phyloP scores from a whole-genome alignment of 2,329 filamentous ascomycete genomes.

The Sphaerostilbella broomeana region DNA sequence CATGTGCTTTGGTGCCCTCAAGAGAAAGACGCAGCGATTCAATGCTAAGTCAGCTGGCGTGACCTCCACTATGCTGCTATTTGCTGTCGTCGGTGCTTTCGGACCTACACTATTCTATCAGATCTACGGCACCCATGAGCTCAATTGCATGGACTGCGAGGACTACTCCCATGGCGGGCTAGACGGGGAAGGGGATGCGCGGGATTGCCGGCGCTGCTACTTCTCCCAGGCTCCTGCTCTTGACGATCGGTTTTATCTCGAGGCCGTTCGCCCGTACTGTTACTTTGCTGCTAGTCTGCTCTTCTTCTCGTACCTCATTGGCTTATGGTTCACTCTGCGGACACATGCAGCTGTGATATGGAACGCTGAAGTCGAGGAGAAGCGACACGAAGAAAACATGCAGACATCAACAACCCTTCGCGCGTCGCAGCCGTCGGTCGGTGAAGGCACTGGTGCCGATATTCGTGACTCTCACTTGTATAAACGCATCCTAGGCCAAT shows the following conservation, averaged over 20 bases:
- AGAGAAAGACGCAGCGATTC: slow-evolving; percentile 96
- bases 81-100: slow-evolving; percentile 92
- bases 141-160: slow-evolving; percentile 69
- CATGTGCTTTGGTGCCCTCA: slow-evolving; percentile 98
- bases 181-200: slow-evolving; percentile 31
- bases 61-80: slow-evolving; percentile 95
- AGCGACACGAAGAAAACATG: slow-evolving; percentile 53
- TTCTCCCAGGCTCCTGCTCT: slow-evolving; percentile 83
- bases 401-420: slow-evolving; percentile 26
- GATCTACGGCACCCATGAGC: slow-evolving; percentile 94
- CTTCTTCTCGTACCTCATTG: slow-evolving; percentile 89
- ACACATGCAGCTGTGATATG: slow-evolving; percentile 97
- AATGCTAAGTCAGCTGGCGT: slow-evolving; percentile 95
- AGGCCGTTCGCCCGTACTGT: slow-evolving; percentile 89
- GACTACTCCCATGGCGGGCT: slow-evolving; percentile 34
- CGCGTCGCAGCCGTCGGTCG: slow-evolving; percentile 32
- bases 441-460: slow-evolving; percentile 51
- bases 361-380: slow-evolving; percentile 78
- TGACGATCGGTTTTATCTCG: slow-evolving; percentile 79
- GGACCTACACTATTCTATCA: slow-evolving; percentile 96
- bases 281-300: slow-evolving; percentile 79
- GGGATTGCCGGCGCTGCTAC: slow-evolving; percentile 88
- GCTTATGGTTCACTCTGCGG: slow-evolving; percentile 88
- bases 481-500: slow-evolving; percentile 87
- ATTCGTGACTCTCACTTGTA: slow-evolving; percentile 86